Percentiles rank a stretch among this genome's conserved stretches.
Evolutionary conservation across 2,329 filamentous ascomycete species (phyloP).

Genomic region (Aspergillus sp.): DNA sequence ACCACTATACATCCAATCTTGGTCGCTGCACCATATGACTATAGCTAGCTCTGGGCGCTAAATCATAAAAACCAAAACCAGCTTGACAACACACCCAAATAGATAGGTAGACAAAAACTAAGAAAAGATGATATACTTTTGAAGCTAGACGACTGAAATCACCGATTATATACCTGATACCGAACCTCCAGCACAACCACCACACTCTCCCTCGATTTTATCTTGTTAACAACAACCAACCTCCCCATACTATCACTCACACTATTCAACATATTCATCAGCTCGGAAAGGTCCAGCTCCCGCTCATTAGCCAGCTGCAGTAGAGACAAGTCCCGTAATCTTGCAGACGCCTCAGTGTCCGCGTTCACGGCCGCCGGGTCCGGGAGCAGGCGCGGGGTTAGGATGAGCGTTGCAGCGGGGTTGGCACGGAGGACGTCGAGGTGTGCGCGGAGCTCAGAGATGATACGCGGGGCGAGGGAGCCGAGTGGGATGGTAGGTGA

Average conservation of each 20-base stretch:
- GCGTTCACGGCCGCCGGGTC: background rate
- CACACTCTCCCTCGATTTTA: background rate
- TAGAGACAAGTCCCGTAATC: slow-evolving; percentile 3
- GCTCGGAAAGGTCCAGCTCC: slow-evolving; percentile 1
- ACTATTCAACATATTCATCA: background rate
- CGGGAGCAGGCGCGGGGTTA: slow-evolving; percentile 19
- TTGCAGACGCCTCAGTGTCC: slow-evolving; percentile 1
- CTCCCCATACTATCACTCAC: slow-evolving; percentile 7
- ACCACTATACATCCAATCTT: too few relatives aligned
- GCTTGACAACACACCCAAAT: too few relatives aligned
- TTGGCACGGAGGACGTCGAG: slow-evolving; percentile 30
- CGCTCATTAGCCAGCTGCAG: slow-evolving; percentile 9
- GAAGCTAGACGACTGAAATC: background rate
- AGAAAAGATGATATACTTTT: background rate
- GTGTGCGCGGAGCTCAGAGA: slow-evolving; percentile 33
- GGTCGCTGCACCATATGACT: too few relatives aligned
- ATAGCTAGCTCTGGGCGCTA: too few relatives aligned
- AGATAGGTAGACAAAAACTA: too few relatives aligned
- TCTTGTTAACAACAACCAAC: slow-evolving; percentile 9
- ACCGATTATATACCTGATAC: slow-evolving; percentile 7
- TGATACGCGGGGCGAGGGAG: slow-evolving; percentile 16
- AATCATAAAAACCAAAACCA: too few relatives aligned
- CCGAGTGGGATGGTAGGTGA: slow-evolving; percentile 8
- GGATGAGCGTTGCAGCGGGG: slow-evolving; percentile 25
- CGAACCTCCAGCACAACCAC: slow-evolving; percentile 4